A percentile compares a stretch with the other conserved stretches of the same genome.
Evolutionary conservation across 1,139 yeast species (phyloP).

Genomic region (Meyerozyma smithsonii): DNA sequence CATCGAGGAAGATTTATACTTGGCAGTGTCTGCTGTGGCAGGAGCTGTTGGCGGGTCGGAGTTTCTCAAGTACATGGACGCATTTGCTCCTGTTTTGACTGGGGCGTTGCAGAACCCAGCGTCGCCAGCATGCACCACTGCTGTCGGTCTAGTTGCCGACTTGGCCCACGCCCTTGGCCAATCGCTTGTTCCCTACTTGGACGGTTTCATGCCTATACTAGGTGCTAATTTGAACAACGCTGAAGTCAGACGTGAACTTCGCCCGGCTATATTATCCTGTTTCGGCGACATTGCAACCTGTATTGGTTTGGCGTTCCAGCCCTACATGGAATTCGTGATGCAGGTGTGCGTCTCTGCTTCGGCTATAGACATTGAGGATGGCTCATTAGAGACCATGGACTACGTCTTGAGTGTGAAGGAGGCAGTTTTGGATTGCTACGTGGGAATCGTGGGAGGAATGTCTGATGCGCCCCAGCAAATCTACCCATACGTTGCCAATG

Average conservation of each 20-base stretch:
- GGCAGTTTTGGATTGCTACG: conserved; percentile 89
- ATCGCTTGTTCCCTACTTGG: conserved; percentile 67
- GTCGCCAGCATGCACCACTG: conserved; percentile 77
- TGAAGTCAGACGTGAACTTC: conserved; percentile 69
- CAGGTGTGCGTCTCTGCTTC: conserved; percentile 58
- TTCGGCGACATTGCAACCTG: conserved; percentile 95
- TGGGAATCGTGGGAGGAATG: conserved; percentile 89
- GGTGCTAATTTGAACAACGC: conserved; percentile 66
- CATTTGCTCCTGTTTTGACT: conserved; percentile 76
- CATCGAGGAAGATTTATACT: conserved; percentile 90
- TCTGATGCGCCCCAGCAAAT: conserved; percentile 64
- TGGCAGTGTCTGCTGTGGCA: conserved; percentile 88
- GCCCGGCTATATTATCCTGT: conserved; percentile 88
- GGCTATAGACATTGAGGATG: conserved; percentile 49
- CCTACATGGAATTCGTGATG: conserved; percentile 77
- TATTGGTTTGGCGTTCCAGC: conserved; percentile 69
- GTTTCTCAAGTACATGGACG: conserved; percentile 72
- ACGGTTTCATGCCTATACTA: conserved; percentile 76
- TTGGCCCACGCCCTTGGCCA: conserved; percentile 86
- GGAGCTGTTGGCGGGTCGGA: conserved; percentile 59
- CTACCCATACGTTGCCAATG: conserved; percentile 59
- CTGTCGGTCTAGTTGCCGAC: conserved; percentile 96
- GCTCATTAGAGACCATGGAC: conserved; percentile 71
- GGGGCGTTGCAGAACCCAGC: conserved; percentile 79
- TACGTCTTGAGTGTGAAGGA: conserved; percentile 71